Conservation (phyloP, 2,329 filamentous ascomycete species). For the Ustulina deusta region DNA sequence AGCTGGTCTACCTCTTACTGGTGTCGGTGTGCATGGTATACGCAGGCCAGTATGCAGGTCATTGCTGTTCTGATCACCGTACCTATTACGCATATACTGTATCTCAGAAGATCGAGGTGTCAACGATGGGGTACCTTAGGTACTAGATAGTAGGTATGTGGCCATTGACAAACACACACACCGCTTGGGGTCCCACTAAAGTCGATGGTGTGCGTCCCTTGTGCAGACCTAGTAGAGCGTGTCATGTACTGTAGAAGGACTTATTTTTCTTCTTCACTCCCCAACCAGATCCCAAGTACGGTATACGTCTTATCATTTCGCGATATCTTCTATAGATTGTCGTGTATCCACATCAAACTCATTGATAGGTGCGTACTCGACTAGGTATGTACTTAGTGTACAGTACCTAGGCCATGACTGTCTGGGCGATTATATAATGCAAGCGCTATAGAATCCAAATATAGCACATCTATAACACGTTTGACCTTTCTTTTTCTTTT, state of each 20-base stretch:
- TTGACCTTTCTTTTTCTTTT: too few species aligned
- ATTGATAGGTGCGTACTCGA: neutral
- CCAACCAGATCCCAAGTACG: neutral
- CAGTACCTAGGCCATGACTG: too few species aligned
- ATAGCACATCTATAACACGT: too few species aligned
- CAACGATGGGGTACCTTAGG: too few species aligned
- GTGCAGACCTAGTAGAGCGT: constrained; percentile 5
- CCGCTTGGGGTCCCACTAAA: constrained; percentile 14
- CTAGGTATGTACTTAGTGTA: too few species aligned
- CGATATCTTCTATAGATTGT: too few species aligned
- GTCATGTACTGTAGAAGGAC: neutral
- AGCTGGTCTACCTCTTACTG: constrained; percentile 1
- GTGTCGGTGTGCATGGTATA: constrained; percentile 30
- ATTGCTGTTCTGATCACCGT: constrained; percentile 13
- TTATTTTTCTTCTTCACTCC: neutral
- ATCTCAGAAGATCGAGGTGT: neutral
- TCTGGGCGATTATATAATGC: too few species aligned
- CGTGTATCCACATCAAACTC: too few species aligned
- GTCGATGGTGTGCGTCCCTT: neutral
- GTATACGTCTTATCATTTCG: neutral
- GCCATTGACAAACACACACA: constrained; percentile 1
- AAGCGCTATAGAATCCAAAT: too few species aligned
- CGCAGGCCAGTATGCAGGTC: constrained; percentile 20
- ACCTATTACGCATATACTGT: neutral
- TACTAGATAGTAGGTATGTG: too few species aligned